Evolutionary conservation across 306 rosid genomes (phyloP).

Genomic region (Astragalus glycyphyllos): DNA sequence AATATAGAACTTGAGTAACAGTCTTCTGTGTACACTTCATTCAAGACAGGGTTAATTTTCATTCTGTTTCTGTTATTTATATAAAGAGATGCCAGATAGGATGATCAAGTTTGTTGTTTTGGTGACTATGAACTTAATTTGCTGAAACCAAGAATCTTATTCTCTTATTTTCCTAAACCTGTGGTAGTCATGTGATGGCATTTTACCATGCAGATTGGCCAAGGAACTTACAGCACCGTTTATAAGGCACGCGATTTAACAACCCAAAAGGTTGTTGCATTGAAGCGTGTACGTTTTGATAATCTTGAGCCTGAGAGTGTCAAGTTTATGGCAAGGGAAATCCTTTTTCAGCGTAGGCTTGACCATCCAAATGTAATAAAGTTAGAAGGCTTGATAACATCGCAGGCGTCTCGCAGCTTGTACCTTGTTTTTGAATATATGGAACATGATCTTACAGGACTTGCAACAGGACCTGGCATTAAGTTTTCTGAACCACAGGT

Average conservation of each 20-base stretch:
- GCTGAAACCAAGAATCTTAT: not conserved
- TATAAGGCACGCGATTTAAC: conserved; percentile 85
- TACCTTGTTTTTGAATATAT: conserved; percentile 92
- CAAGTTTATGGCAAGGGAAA: conserved; percentile 96
- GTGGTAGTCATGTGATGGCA: conserved; percentile 37
- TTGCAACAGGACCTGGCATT: conserved; percentile 67
- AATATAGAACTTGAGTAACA: conserved; percentile 19
- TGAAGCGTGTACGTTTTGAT: conserved; percentile 91
- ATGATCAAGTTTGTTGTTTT: not conserved
- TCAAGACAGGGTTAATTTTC: conserved; percentile 6
- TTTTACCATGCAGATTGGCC: conserved; percentile 79
- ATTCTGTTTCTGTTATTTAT: not conserved
- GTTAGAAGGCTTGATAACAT: conserved; percentile 87
- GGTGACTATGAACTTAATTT: conserved; percentile 21
- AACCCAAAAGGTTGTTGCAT: conserved; percentile 70
- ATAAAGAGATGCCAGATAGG: not conserved
- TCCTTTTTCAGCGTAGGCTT: conserved; percentile 84
- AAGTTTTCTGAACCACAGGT: conserved; percentile 95
- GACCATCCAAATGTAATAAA: conserved; percentile 90
- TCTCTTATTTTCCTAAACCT: not conserved
- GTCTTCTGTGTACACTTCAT: conserved; percentile 20
- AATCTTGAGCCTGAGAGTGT: conserved; percentile 89
- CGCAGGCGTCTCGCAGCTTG: conserved; percentile 77
- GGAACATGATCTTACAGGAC: conserved; percentile 99
- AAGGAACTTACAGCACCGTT: conserved; percentile 94